Evolutionary conservation across 345 rosid species (phyloP).

Genomic region (Lenwebbia sp.): DNA sequence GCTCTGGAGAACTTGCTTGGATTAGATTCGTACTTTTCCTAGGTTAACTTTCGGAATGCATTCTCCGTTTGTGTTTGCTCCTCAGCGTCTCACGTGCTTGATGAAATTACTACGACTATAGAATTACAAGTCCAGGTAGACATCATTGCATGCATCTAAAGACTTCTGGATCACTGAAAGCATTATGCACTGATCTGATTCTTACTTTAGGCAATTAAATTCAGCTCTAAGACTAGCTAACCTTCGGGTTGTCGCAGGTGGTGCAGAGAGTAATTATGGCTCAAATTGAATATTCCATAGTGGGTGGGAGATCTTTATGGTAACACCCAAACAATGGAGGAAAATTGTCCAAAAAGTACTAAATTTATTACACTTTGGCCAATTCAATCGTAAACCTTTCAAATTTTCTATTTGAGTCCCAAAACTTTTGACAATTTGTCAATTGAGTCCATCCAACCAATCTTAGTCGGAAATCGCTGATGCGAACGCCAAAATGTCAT

Average conservation of each 20-base stretch:
- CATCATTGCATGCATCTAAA: not conserved
- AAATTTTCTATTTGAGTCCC: too few relatives aligned
- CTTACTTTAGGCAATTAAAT: not conserved
- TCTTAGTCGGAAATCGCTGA: too few relatives aligned
- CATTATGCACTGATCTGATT: not conserved
- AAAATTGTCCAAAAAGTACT: too few relatives aligned
- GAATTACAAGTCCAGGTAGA: not conserved
- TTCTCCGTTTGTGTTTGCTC: not conserved
- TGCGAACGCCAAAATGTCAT: too few relatives aligned
- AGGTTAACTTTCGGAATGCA: not conserved
- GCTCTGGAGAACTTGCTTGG: not conserved
- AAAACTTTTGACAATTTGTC: too few relatives aligned
- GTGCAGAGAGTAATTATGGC: not conserved
- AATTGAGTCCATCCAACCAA: too few relatives aligned
- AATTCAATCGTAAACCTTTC: too few relatives aligned
- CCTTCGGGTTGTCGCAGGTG: fast-evolving
- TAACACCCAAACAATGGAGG: not conserved
- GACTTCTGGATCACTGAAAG: not conserved
- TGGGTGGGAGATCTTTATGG: fast-evolving
- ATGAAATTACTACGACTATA: not conserved
- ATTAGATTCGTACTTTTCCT: not conserved
- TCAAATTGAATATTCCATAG: fast-evolving
- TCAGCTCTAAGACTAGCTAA: not conserved
- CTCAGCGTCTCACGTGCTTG: not conserved
- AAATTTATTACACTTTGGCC: too few relatives aligned